phyloP scores from a whole-genome alignment of 352 stramenopile species.

The Globisporangium echinulatum region DNA sequence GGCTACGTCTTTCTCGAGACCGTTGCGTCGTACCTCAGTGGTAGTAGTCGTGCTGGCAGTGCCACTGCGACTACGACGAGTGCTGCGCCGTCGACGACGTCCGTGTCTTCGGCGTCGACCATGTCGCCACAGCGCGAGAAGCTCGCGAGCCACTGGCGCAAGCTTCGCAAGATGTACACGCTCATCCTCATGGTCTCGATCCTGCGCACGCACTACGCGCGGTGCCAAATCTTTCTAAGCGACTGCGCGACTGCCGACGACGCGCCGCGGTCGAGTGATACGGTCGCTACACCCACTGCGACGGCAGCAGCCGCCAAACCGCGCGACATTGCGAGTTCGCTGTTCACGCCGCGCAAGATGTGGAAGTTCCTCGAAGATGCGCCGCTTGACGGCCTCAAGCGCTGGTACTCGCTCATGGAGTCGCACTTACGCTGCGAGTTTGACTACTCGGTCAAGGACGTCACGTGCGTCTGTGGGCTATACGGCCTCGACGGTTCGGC shows the following conservation, averaged over 20 bases:
- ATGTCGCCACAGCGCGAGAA: conserved; percentile 1
- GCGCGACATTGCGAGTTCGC: conserved; percentile 60
- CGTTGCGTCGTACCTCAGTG: conserved; percentile 19
- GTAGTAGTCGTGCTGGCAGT: neutral
- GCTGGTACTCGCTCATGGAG: conserved; percentile 79
- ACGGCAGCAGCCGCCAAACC: conserved; percentile 16
- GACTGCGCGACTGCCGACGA: conserved; percentile 14
- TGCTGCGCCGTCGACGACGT: neutral
- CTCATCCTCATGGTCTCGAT: conserved; percentile 79
- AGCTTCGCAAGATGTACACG: conserved; percentile 80
- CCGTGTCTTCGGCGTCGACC: no score
- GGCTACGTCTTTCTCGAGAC: conserved; percentile 64
- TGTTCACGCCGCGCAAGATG: conserved; percentile 74
- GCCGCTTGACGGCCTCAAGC: conserved; percentile 65
- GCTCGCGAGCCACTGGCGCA: conserved; percentile 30
- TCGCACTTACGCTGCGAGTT: conserved; percentile 76
- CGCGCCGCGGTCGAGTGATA: neutral
- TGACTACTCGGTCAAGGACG: conserved; percentile 70
- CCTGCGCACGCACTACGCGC: conserved; percentile 63
- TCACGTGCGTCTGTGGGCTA: conserved; percentile 61
- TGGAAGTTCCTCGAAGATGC: conserved; percentile 59
- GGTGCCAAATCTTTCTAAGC: conserved; percentile 51
- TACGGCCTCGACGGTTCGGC: conserved; percentile 56
- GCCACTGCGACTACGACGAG: neutral
- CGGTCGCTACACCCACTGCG: neutral